Base-by-base conservation (phyloP, 108 stramenopile genomes). In the Epithemia pelagica region DNA sequence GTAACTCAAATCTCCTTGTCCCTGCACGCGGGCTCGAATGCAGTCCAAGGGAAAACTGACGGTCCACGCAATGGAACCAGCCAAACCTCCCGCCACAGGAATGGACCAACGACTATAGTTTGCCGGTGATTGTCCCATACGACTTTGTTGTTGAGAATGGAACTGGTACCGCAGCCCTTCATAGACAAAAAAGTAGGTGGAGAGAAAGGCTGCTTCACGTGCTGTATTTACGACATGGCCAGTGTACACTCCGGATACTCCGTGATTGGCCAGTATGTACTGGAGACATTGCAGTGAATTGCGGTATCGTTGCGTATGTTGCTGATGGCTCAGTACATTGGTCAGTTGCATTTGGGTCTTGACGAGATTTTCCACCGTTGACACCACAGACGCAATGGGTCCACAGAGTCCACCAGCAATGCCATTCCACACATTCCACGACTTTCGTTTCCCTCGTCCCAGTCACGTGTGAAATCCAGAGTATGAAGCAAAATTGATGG, bases 41-140 rank as follows among this genome's bases (percentile, higher is more conserved):
- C 89, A 90, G 66, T 96, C 92, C 67, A 96, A 64, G 28, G 95
- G 95, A 69, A 94, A 96, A 0, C 89, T 88, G 2, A 88, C 61
- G n/a, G 84, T 77, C 92, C 95, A 96, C 15, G 91, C 78, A 15
- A 87, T 66, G 52, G 95, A 91, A 31, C 95, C 95, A 7, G 92
- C 74, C 52, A 74, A 75, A 18, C 95, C 95, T 23, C 95, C 95
- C 27, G 95, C 89, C 18, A 94, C 62, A 1, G 92, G 91, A 26
- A 96, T 76, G 18, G 89, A 82, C 53, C 91, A 54, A 27, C 78
- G 76, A 7, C 61, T 69, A 21, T 67, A 57, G 7, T 15, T 61
- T 58, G 58, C 30, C 2, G 56, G 2, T 2, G 10, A 23, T 1
- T 33, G 19, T 22, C 22, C 58, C 20, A 15, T 51, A 19, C 51